Evolutionary conservation across 1,139 yeast genomes (phyloP).

Genomic region (Suhomyces bribrorum): DNA sequence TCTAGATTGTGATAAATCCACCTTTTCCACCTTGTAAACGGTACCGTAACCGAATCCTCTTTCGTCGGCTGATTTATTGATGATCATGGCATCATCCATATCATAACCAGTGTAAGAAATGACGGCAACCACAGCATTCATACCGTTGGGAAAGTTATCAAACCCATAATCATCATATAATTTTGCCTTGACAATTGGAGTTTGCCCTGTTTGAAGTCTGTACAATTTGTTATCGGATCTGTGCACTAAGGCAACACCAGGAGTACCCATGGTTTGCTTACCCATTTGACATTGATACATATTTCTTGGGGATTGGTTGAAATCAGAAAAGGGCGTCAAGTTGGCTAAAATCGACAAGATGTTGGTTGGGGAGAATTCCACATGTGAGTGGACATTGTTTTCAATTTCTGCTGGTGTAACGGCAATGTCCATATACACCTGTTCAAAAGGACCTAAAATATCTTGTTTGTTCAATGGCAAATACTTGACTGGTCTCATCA

Average conservation of each 20-base stretch:
- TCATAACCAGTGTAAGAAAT: conserved; percentile 98
- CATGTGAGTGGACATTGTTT: conserved; percentile 81
- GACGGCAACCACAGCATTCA: conserved; percentile 97
- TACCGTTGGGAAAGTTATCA: conserved; percentile 99
- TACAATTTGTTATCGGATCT: conserved; percentile 94
- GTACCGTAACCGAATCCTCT: conserved; percentile 98
- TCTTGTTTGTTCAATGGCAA: conserved; percentile 82
- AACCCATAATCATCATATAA: conserved; percentile 94
- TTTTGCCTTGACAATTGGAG: conserved; percentile 94
- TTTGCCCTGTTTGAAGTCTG: conserved; percentile 92
- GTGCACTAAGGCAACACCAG: conserved; percentile 91
- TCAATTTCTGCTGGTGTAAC: conserved; percentile 92
- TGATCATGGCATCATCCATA: conserved; percentile 99
- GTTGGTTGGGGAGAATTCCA: conserved; percentile 92
- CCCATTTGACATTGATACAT: conserved; percentile 99
- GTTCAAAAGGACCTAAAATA: conserved; percentile 95
- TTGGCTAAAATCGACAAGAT: conserved; percentile 92
- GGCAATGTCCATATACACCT: conserved; percentile 94
- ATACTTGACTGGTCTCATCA: conserved; percentile 94
- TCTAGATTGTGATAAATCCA: conserved; percentile 76
- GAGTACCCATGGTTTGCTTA: conserved; percentile 99
- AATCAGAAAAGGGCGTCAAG: conserved; percentile 96
- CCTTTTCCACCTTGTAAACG: conserved; percentile 89
- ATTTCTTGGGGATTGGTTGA: conserved; percentile 98
- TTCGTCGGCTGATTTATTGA: conserved; percentile 95